Evolutionary conservation across 1,284 basidiomycete species (phyloP).

Genomic region (Austroboletus novae-zelandiae): DNA sequence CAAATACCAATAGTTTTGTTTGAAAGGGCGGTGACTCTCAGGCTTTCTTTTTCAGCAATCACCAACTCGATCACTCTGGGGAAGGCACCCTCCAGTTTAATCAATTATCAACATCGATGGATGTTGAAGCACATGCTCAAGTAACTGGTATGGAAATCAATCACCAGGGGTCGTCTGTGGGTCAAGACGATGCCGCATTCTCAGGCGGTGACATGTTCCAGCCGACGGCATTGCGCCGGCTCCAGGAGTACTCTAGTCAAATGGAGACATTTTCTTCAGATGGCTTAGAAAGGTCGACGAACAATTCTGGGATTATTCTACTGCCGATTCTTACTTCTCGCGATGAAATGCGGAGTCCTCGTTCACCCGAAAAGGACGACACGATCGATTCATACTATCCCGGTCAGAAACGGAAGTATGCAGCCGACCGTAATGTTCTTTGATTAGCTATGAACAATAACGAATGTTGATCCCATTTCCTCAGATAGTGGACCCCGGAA

Average conservation of each 20-base stretch:
- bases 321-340: neutral
- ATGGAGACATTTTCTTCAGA: neutral
- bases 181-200: constrained; percentile 8
- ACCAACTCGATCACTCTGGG: neutral
- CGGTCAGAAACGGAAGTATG: constrained; percentile 12
- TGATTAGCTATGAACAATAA: neutral
- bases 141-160: neutral
- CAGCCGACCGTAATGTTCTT: constrained; percentile 10
- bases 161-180: neutral
- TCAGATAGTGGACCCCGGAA: constrained; percentile 20
- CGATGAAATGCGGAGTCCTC: neutral
- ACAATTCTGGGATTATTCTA: neutral
- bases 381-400: neutral
- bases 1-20: constrained; percentile 13
- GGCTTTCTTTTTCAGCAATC: neutral
- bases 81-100: neutral
- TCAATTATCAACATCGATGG: neutral
- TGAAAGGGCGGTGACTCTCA: constrained; percentile 13
- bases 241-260: constrained; percentile 18
- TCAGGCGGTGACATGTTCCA: constrained; percentile 5
- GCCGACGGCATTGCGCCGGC: constrained; percentile 15
- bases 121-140: neutral
- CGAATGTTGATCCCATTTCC: constrained; percentile 3
- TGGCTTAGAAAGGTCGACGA: constrained; percentile 1
- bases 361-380: neutral